Evolutionary conservation across 1,284 basidiomycete species (phyloP), one percentile per base, ranked within the genome.

Genomic region (Chalciporus piperatoides): DNA sequence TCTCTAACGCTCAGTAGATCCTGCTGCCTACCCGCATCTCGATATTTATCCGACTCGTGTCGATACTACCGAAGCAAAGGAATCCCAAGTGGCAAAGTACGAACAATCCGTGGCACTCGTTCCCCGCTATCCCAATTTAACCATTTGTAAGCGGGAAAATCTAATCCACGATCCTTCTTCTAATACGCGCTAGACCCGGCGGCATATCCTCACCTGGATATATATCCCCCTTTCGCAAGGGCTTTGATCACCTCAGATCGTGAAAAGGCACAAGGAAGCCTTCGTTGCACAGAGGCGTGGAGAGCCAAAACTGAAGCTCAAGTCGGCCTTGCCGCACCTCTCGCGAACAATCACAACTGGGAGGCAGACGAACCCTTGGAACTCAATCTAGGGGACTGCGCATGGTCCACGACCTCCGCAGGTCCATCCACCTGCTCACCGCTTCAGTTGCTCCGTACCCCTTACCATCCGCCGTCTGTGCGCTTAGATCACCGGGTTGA

Each of bases 381-480:
- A 40, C 68, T 86, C 44, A 77, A 84, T 54, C 64, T 84, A 15
- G 79, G 80, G 38, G 84, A 87, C 55, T 89, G 78, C 59, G 63
- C 74, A 9, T 89, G 85, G 82, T 86, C 84, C 6, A 72, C 80
- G 23, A 82, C 82, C 6, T 88, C 86, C 8, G 68, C 68, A 3
- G 84, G 86, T 10, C 85, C 85, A 25, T 70, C 68, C 21, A 77
- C 79, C 49, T 65, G 68, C 49, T 65, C 68, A 40, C 68, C 73
- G 43, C 58, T 68, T 17, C 62, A 70, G 35, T 72, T 71, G 10
- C 60, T 67, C 8, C 50, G 62, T 15, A 70, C 71, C 3, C 70
- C 66, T 61, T 62, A 64, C 54, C 66, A 64, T 44, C 58, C 71
- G 27, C 70, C 69, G 14, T 84, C 82, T 14, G 68, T 86, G n/a